These are phyloP conservation scores for Lichtheimia ornata DNA, from an alignment of 371 early-diverging fungal species.

Conservation along the genomic window DNA sequence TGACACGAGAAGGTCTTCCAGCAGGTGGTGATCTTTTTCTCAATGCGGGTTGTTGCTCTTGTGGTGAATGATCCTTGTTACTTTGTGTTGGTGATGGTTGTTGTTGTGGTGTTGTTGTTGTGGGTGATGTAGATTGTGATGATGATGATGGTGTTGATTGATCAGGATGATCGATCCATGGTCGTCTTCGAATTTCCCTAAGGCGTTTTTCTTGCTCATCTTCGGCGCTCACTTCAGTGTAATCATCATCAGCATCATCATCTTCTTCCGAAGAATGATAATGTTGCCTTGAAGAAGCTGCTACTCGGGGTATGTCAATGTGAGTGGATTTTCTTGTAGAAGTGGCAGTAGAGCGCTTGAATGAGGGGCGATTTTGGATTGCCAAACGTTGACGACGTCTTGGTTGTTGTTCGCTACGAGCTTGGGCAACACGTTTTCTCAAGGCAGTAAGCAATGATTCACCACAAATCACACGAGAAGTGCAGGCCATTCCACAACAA, in stretches of 20 bases:
- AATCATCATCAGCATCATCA: slow-evolving; percentile 15
- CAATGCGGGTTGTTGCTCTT: slow-evolving; percentile 3
- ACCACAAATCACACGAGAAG: slow-evolving; percentile 34
- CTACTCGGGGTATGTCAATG: slow-evolving; percentile 13
- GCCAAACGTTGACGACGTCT: slow-evolving; percentile 18
- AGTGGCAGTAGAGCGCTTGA: slow-evolving; percentile 4
- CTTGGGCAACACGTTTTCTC: slow-evolving; percentile 31
- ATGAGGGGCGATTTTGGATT: slow-evolving; percentile 6
- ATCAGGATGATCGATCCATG: slow-evolving; percentile 2
- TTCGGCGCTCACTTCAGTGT: background rate
- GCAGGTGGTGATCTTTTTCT: slow-evolving; percentile 12
- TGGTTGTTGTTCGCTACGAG: slow-evolving; percentile 17
- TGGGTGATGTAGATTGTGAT: background rate
- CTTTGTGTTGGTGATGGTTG: background rate
- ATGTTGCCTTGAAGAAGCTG: background rate
- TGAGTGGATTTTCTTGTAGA: slow-evolving; percentile 8
- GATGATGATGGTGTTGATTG: background rate
- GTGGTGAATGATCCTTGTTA: background rate
- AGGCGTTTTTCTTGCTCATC: background rate
- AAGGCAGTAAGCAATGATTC: slow-evolving; percentile 35
- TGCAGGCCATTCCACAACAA: slow-evolving; percentile 25
- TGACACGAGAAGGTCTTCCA: slow-evolving; percentile 36
- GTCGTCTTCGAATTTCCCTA: background rate
- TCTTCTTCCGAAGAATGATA: slow-evolving; percentile 5
- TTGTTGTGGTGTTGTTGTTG: background rate